These are phyloP conservation scores for Canna indica DNA, from an alignment of 176 grass and related monocot species.

Conservation along the genomic window DNA sequence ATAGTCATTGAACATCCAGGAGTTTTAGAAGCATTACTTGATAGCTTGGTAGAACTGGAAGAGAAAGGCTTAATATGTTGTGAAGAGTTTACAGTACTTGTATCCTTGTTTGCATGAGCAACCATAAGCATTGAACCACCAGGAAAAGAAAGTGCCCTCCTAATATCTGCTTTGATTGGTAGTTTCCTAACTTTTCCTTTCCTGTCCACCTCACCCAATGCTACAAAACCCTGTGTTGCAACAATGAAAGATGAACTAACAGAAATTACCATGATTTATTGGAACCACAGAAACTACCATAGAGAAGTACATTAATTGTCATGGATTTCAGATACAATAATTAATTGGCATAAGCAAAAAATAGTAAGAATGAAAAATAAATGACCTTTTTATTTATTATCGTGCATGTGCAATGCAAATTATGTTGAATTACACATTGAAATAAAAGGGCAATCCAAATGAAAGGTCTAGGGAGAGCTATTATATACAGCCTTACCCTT, in stretches of 20 bases:
- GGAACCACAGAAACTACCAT: not conserved
- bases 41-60: conserved; percentile 16
- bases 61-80: conserved; percentile 10
- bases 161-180: conserved; percentile 74
- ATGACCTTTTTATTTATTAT: not conserved
- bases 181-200: conserved; percentile 61
- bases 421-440: not conserved
- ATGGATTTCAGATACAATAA: not conserved
- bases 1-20: not conserved
- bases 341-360: not conserved
- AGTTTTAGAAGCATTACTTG: conserved; percentile 30
- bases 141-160: conserved; percentile 69
- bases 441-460: no score
- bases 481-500: no score
- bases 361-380: not conserved
- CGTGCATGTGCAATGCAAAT: not conserved
- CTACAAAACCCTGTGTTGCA: conserved; percentile 50
- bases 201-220: conserved; percentile 70
- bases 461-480: no score
- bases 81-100: conserved; percentile 17
- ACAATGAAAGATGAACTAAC: conserved; percentile 1
- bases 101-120: conserved; percentile 47
- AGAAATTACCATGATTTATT: not conserved
- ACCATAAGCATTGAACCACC: conserved; percentile 76
- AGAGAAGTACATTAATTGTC: not conserved